Base-by-base conservation (phyloP, 306 rosid genomes). In the Begonia masoniana region DNA sequence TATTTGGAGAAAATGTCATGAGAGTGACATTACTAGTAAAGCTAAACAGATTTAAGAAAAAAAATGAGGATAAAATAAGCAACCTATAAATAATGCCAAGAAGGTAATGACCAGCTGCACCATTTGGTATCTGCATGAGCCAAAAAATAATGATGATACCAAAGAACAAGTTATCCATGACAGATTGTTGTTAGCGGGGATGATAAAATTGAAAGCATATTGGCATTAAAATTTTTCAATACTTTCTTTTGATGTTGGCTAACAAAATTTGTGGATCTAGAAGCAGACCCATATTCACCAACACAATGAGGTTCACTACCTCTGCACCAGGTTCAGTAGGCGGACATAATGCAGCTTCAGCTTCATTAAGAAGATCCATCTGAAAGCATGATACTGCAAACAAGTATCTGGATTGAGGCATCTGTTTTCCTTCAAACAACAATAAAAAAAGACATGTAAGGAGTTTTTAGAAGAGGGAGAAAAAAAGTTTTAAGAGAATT, bases 391-490 rank as follows among this genome's bases (percentile, higher is more conserved):
- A 92, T 75, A 79, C 60, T 14, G 99, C 99, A 87, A 86, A 86
- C 96, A 92, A 74, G 87, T 92, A 92, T 71, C 99, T 91, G 59
- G 96, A 92, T 77, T 83, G 95, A 79, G 96, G 84, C 93, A 79
- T 76, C 72, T 74, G 87, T 54, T 80, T 71, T 68, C 99, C 99
- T 92, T 79, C 84, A 74, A 57, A 68, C 54, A 63, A 50, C 50
- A 69, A 76, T 46, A 63, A 59, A 31, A 74, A 49, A 57, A 74
- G 26, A 62, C 57, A 63, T 26, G 59, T 55, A 46, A 58, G 57
- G 70, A 57, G 43, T 45, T 54, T 23, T 58, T 47, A 59, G 42
- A 77, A 46, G 60, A 72, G 26, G 62, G 57, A 63, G 39, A 62
- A 57, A 49, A 58, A 58, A 73, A 57, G 39, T 45, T 54, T 23